Evolutionary conservation across 2,329 filamentous ascomycete genomes (phyloP), one percentile per base, ranked within the genome.

Genomic region (Cordyceps cicadae): DNA sequence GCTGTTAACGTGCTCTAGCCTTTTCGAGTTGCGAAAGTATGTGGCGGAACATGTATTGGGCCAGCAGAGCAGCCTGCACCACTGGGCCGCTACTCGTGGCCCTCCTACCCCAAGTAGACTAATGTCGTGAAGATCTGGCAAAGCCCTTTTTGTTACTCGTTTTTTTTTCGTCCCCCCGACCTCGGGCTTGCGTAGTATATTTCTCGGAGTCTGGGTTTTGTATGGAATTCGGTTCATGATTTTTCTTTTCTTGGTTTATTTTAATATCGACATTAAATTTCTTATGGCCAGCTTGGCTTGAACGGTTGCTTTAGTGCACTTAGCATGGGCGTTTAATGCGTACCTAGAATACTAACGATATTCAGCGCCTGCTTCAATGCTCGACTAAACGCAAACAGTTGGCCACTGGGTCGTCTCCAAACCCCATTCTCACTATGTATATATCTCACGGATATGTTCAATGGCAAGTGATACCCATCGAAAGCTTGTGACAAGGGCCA

Each of bases 181-280:
- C 68, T 67, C 62, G 62, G 59, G 54, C 41, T 62, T 66, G 66
- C 65, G 65, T 69, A 68, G 68, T 72, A 71, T 72, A 70, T 73
- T 74, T 71, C 68, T 70, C 68, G 72, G 74, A 75, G 73, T 75
- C 71, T 73, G 72, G 72, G 67, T 72, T 54, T 72, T 72, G 70
- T 70, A 71, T 66, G 70, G 68, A 67, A 71, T 59, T 68, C 66
- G 70, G 70, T 71, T 69, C 68, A 73, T 69, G 70, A 68, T 71
- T 72, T 70, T 70, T 71, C 70, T 71, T 70, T 37, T 50, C 29
- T 64, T 48, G 55, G 56, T 62, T 61, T 64, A 58, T 65, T 66
- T 64, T 61, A 64, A 66, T 66, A 64, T 63, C 46, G 57, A 62
- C 39, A 58, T 50, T 58, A 32, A 32, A 59, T 56, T 58, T 60